These are phyloP conservation scores for Rhizomucor pusillus DNA, from an alignment of 371 early-diverging fungal species.

Conservation along the genomic window DNA sequence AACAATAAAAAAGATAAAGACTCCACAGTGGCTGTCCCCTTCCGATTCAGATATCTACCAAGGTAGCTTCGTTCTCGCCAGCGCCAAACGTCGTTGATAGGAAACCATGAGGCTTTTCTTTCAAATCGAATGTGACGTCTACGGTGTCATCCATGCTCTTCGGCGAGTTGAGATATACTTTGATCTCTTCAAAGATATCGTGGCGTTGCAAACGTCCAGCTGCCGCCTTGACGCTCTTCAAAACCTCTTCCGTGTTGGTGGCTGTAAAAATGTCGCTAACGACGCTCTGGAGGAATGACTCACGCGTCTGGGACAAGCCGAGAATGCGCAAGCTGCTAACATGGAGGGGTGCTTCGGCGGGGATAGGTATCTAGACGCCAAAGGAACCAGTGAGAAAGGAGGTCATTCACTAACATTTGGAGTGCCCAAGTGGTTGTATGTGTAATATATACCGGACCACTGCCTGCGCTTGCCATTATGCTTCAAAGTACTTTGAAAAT, in stretches of 20 bases:
- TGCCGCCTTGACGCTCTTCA: conserved; percentile 56
- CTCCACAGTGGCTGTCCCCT: too few species aligned
- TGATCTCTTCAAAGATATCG: conserved; percentile 75
- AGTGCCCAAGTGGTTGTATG: too few species aligned
- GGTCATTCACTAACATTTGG: too few species aligned
- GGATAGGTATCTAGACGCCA: conserved; percentile 6
- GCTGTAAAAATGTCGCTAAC: conserved; percentile 43
- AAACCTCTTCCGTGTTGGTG: conserved; percentile 57
- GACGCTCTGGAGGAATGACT: conserved; percentile 40
- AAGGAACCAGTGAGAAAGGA: too few species aligned
- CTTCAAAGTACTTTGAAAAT: too few species aligned
- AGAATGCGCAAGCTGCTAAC: conserved; percentile 39
- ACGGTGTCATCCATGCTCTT: conserved; percentile 46
- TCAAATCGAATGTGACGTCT: conserved; percentile 57
- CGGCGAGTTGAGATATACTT: conserved; percentile 63
- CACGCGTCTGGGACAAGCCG: conserved; percentile 34
- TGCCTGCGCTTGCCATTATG: too few species aligned
- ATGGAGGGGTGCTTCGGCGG: conserved; percentile 41
- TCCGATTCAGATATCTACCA: conserved; percentile 20
- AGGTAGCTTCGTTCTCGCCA: conserved; percentile 37
- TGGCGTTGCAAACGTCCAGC: conserved; percentile 65
- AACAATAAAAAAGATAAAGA: too few species aligned
- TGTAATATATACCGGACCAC: too few species aligned
- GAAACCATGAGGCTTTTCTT: conserved; percentile 37
- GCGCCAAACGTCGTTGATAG: conserved; percentile 28